Percentiles rank a stretch among this genome's conserved stretches.
These are phyloP conservation scores for Rhodotorula babjevae DNA, from an alignment of 768 basidiomycete species.

Conservation along the genomic window DNA sequence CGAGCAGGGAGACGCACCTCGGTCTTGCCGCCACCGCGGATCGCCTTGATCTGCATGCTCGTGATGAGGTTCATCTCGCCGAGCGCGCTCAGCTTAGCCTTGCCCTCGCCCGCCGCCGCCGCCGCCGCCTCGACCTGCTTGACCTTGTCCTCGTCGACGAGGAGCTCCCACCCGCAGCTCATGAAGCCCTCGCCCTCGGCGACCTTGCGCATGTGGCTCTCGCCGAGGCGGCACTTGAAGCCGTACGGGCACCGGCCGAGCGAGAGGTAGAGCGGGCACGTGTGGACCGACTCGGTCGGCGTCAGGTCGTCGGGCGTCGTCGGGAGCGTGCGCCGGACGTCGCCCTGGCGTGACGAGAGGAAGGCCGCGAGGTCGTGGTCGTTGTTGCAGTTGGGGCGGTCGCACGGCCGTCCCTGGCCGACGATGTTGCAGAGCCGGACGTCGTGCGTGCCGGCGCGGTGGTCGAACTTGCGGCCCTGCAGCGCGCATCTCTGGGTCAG, in stretches of 20 bases:
- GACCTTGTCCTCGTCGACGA: constrained; percentile 60
- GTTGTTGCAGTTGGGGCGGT: constrained; percentile 61
- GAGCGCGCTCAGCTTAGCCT: constrained; percentile 58
- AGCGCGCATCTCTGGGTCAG: constrained; percentile 55
- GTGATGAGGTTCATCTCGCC: constrained; percentile 24
- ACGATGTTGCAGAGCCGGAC: constrained; percentile 76
- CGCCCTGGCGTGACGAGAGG: constrained; percentile 67
- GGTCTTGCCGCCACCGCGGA: constrained; percentile 25
- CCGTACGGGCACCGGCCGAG: constrained; percentile 75
- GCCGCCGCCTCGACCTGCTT: constrained; percentile 51
- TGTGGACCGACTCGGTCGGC: constrained; percentile 56
- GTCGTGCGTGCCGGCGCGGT: constrained; percentile 25
- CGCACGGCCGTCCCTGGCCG: constrained; percentile 64
- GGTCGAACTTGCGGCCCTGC: constrained; percentile 32
- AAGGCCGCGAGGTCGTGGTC: constrained; percentile 73
- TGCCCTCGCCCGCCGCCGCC: constrained; percentile 59
- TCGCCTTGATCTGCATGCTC: constrained; percentile 17
- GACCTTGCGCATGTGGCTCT: constrained; percentile 61
- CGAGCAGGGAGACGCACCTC: constrained; percentile 15
- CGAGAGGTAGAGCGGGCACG: constrained; percentile 65
- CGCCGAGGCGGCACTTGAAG: constrained; percentile 85
- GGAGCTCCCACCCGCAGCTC: constrained; percentile 48
- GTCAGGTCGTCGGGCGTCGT: constrained; percentile 52
- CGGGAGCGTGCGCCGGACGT: constrained; percentile 60
- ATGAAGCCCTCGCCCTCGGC: constrained; percentile 49